These are phyloP conservation scores for Suillus lakei DNA, from an alignment of 768 basidiomycete species.

Conservation along the genomic window DNA sequence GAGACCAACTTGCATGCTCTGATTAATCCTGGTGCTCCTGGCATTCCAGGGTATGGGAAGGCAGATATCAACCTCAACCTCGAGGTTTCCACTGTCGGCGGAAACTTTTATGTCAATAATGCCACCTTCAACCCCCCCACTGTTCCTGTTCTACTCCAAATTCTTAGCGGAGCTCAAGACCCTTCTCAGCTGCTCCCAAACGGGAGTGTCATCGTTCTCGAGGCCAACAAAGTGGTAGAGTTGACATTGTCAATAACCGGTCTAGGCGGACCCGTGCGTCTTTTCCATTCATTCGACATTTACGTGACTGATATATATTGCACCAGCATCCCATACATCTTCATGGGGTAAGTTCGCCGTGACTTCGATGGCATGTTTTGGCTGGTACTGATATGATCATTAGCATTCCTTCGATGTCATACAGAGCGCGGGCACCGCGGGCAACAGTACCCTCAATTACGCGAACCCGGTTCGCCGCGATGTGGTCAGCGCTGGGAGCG, in stretches of 20 bases:
- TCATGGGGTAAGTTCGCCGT: constrained; percentile 40
- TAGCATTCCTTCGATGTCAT: constrained; percentile 53
- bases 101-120: constrained; percentile 19
- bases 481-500: constrained; percentile 38
- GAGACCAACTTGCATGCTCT: constrained; percentile 36
- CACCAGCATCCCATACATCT: constrained; percentile 48
- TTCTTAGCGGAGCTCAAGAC: constrained; percentile 43
- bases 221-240: constrained; percentile 34
- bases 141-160: constrained; percentile 49
- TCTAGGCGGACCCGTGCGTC: constrained; percentile 5
- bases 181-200: constrained; percentile 31
- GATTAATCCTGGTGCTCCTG: constrained; percentile 40
- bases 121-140: constrained; percentile 29
- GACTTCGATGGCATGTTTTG: neutral
- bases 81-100: constrained; percentile 6
- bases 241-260: constrained; percentile 15
- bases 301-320: neutral
- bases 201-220: constrained; percentile 26
- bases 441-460: constrained; percentile 40
- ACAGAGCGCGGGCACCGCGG: constrained; percentile 40
- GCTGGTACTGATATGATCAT: neutral
- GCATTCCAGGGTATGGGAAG: constrained; percentile 38
- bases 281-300: no score
- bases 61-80: constrained; percentile 46
- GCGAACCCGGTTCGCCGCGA: constrained; percentile 59